These are phyloP conservation scores for Euryodendron excelsum DNA, from an alignment of 148 eudicot species.

Conservation along the genomic window DNA sequence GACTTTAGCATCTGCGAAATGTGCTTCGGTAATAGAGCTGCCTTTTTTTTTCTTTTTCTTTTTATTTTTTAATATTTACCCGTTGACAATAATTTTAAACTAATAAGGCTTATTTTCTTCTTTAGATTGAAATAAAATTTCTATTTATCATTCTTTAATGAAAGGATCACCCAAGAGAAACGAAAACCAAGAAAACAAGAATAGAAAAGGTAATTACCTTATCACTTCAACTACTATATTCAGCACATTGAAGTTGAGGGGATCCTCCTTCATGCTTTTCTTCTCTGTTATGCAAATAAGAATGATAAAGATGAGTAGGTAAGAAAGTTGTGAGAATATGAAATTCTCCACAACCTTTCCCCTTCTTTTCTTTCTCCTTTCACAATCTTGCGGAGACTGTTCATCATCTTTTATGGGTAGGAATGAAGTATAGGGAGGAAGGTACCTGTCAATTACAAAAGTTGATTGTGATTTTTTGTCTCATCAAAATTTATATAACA, in stretches of 20 bases:
- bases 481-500: too few species aligned
- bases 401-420: conserved; percentile 26
- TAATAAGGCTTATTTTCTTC: too few species aligned
- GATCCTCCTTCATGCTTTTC: conserved; percentile 49
- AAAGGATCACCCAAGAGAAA: too few species aligned
- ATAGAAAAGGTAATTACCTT: conserved; percentile 43
- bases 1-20: too few species aligned
- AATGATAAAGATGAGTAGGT: conserved; percentile 44
- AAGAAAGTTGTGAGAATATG: conserved; percentile 47
- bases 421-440: conserved; percentile 45
- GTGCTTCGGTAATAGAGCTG: too few species aligned
- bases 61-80: too few species aligned
- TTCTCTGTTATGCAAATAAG: conserved; percentile 67
- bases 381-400: background rate
- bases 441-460: conserved; percentile 32
- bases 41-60: too few species aligned
- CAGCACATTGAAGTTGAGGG: conserved; percentile 68
- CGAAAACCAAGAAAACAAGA: background rate
- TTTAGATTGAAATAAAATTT: too few species aligned
- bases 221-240: conserved; percentile 61
- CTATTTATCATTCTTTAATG: too few species aligned
- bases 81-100: too few species aligned
- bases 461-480: too few species aligned
- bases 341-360: conserved; percentile 23
- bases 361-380: conserved; percentile 18